Percentiles rank a stretch among this genome's conserved stretches.
These are phyloP conservation scores for Davidsoniella virescens DNA, from an alignment of 2,329 filamentous ascomycete genomes.

Conservation along the genomic window DNA sequence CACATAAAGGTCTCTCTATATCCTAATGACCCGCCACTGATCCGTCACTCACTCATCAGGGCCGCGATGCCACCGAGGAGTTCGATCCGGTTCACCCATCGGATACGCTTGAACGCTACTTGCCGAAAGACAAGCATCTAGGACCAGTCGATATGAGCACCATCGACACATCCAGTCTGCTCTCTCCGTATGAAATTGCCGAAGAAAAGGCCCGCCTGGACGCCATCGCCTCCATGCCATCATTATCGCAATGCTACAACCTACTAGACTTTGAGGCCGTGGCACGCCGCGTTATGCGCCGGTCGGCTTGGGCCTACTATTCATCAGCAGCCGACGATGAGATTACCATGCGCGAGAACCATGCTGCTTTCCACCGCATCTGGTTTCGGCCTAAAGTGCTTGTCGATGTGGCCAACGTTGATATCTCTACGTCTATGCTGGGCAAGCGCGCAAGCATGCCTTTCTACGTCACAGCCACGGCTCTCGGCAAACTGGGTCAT, in stretches of 20 bases:
- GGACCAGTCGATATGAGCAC: constrained; percentile 81
- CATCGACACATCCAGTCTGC: constrained; percentile 38
- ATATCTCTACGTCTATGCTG: constrained; percentile 85
- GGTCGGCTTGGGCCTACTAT: constrained; percentile 94
- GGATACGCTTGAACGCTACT: constrained; percentile 73
- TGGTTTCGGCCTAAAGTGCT: constrained; percentile 87
- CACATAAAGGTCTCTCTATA: background rate
- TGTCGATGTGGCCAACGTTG: constrained; percentile 74
- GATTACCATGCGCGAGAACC: constrained; percentile 84
- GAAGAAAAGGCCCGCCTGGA: constrained; percentile 51
- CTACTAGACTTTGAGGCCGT: constrained; percentile 92
- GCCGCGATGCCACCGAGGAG: constrained; percentile 84
- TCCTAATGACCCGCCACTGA: background rate
- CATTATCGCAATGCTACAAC: constrained; percentile 80
- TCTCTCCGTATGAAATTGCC: constrained; percentile 43
- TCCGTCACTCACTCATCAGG: constrained; percentile 24
- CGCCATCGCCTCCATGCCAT: constrained; percentile 58
- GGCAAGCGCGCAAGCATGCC: constrained; percentile 70
- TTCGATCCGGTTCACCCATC: constrained; percentile 80
- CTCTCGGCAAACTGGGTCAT: constrained; percentile 85
- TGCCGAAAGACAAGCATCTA: constrained; percentile 71
- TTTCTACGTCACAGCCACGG: constrained; percentile 93
- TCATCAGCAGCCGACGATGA: constrained; percentile 58
- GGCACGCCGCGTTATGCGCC: constrained; percentile 83
- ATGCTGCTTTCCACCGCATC: constrained; percentile 89